Conservation (phyloP, 345 rosid species). For the Hibiscus syriacus region DNA sequence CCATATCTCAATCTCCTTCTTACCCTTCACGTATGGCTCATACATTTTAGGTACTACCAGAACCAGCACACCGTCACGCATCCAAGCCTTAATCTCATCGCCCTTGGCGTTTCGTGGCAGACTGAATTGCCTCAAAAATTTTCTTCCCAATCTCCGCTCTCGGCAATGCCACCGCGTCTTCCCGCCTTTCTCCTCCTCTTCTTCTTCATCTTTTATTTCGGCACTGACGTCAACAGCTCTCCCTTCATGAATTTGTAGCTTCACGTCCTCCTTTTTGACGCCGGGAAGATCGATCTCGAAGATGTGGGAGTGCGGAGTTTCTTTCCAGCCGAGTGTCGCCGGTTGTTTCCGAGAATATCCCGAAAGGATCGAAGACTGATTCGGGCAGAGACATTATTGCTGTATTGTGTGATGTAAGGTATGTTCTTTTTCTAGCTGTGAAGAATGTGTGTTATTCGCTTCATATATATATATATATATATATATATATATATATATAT, state of each 20-base stretch:
- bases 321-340: constrained; percentile 37
- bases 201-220: constrained; percentile 12
- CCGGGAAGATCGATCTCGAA: constrained; percentile 37
- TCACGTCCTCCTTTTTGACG: constrained; percentile 29
- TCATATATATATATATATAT: no score
- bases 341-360: no score
- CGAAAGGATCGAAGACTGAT: no score
- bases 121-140: constrained; percentile 22
- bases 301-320: constrained; percentile 28
- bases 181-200: neutral
- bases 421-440: no score
- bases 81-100: constrained; percentile 32
- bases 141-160: constrained; percentile 18
- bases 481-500: no score
- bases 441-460: no score
- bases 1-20: constrained; percentile 17
- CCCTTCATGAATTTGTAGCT: constrained; percentile 22
- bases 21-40: neutral
- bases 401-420: neutral
- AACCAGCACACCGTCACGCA: constrained; percentile 29
- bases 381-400: neutral
- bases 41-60: constrained; percentile 25
- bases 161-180: constrained; percentile 39
- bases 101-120: constrained; percentile 26
- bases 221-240: constrained; percentile 19